Evolutionary conservation across 352 stramenopile species (phyloP).

Genomic region (Vaucheria bursata): DNA sequence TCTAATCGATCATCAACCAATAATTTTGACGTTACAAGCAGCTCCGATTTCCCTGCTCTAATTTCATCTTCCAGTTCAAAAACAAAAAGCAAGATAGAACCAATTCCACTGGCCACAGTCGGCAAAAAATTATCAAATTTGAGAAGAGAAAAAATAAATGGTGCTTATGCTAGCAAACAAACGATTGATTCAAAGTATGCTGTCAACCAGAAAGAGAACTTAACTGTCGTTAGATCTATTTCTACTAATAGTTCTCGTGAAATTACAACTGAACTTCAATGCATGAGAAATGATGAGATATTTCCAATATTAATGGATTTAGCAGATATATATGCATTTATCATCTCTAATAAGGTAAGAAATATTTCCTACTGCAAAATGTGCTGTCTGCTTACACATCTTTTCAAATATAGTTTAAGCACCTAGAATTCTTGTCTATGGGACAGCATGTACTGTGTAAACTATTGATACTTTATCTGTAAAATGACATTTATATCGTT

Average conservation of each 20-base stretch:
- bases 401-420: neutral
- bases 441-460: neutral
- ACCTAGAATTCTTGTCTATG: neutral
- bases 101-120: neutral
- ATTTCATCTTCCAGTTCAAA: neutral
- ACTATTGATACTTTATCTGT: neutral
- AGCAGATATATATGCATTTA: neutral
- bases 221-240: neutral
- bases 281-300: neutral
- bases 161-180: neutral
- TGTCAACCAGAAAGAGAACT: neutral
- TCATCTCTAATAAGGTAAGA: neutral
- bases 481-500: neutral
- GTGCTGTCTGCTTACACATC: neutral
- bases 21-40: neutral
- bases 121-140: neutral
- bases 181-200: neutral
- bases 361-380: neutral
- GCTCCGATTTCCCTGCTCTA: neutral
- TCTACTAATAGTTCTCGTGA: neutral
- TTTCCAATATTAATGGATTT: neutral
- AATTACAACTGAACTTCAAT: neutral
- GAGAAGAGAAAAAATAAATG: neutral
- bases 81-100: neutral
- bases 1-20: neutral